phyloP scores from a whole-genome alignment of 2,329 filamentous ascomycete species.

The Teratosphaeria nubilosa region DNA sequence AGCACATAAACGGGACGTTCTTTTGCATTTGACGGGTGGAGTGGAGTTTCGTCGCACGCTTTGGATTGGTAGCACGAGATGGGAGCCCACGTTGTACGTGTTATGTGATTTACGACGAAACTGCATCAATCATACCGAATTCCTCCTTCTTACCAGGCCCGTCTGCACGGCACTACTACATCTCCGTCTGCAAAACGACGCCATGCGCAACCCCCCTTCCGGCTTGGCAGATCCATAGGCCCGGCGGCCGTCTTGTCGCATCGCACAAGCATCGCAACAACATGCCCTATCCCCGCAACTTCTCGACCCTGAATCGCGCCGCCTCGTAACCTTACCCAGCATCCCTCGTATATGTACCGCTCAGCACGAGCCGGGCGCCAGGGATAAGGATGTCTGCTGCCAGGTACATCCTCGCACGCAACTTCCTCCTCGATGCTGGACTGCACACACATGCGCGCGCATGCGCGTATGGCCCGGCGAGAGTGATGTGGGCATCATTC shows the following conservation, averaged over 20 bases:
- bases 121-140: background rate
- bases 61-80: background rate
- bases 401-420: background rate
- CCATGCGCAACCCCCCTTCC: background rate
- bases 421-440: background rate
- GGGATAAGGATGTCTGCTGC: background rate
- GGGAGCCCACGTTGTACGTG: background rate
- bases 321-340: too few relatives aligned
- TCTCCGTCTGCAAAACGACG: too few relatives aligned
- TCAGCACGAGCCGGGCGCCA: background rate
- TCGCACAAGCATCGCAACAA: background rate
- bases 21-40: background rate
- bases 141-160: too few relatives aligned
- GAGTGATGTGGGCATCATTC: too few relatives aligned
- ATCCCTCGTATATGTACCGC: too few relatives aligned
- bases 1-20: background rate
- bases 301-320: too few relatives aligned
- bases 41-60: background rate
- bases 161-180: background rate
- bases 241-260: background rate
- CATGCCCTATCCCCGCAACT: background rate
- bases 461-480: too few relatives aligned
- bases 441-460: too few relatives aligned
- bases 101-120: background rate
- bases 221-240: background rate